A percentile compares a stretch with the other conserved stretches of the same genome.
phyloP scores from a whole-genome alignment of 2,329 filamentous ascomycete species.

The Decorospora gaudefroyi region DNA sequence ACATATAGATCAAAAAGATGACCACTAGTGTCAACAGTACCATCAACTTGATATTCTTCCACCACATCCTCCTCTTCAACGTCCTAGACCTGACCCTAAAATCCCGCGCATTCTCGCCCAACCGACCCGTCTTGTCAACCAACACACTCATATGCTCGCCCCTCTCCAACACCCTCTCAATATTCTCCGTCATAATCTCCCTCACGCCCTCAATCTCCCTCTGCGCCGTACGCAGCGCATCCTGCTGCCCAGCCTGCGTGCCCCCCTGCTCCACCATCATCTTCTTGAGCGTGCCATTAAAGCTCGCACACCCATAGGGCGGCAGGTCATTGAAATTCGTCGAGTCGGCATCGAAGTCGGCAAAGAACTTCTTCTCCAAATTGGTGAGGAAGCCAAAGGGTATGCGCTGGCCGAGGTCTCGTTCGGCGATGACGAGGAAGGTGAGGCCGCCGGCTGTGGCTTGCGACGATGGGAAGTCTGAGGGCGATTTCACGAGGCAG shows the following conservation, averaged over 20 bases:
- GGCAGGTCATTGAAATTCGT: slow-evolving; percentile 79
- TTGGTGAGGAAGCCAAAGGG: slow-evolving; percentile 92
- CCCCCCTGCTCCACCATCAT: slow-evolving; percentile 86
- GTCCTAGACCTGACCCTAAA: slow-evolving; percentile 87
- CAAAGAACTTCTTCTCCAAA: slow-evolving; percentile 84
- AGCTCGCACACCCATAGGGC: slow-evolving; percentile 85
- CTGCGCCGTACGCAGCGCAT: slow-evolving; percentile 82
- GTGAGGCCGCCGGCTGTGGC: slow-evolving; percentile 79
- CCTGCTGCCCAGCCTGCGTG: slow-evolving; percentile 69
- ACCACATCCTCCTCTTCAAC: slow-evolving; percentile 95
- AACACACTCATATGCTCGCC: slow-evolving; percentile 89
- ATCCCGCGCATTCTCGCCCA: slow-evolving; percentile 86
- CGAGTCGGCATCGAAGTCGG: slow-evolving; percentile 65
- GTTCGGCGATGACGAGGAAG: slow-evolving; percentile 86
- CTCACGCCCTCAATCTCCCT: slow-evolving; percentile 89
- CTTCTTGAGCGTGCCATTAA: slow-evolving; percentile 76
- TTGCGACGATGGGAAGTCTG: slow-evolving; percentile 58
- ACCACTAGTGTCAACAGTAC: slow-evolving; percentile 73
- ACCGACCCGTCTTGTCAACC: slow-evolving; percentile 92
- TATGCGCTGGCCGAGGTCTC: slow-evolving; percentile 79
- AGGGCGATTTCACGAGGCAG: slow-evolving; percentile 85
- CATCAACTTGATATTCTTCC: slow-evolving; percentile 99
- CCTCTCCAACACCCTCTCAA: slow-evolving; percentile 83
- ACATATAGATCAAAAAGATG: slow-evolving; percentile 70
- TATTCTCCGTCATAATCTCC: slow-evolving; percentile 95